These are phyloP conservation scores for Mortierella sp. DNA, from an alignment of 371 early-diverging fungal species.

Conservation along the genomic window DNA sequence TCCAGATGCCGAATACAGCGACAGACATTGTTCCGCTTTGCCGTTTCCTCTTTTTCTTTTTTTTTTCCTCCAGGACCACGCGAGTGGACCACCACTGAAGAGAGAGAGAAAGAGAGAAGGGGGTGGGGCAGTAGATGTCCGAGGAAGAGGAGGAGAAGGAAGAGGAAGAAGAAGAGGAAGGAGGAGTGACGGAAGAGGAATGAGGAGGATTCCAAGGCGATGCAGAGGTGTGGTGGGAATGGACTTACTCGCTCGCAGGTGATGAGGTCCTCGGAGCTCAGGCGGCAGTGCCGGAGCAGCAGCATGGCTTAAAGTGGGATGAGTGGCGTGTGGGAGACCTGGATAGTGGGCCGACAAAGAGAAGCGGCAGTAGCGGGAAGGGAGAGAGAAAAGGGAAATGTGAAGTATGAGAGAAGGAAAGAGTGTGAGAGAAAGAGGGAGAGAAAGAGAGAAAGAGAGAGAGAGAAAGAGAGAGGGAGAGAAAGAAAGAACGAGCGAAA, in stretches of 20 bases:
- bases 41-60: too few species aligned
- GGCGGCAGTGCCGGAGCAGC: constrained; percentile 43
- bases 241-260: constrained; percentile 48
- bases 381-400: neutral
- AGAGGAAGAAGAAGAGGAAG: constrained; percentile 1
- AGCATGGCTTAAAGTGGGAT: constrained; percentile 16
- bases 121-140: neutral
- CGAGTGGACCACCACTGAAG: neutral
- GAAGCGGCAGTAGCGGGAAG: neutral
- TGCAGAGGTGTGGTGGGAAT: neutral
- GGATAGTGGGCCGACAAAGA: neutral
- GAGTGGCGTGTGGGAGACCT: neutral
- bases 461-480: neutral
- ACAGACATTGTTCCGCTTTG: neutral
- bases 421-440: too few species aligned
- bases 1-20: neutral
- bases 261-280: constrained; percentile 46
- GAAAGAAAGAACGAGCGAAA: neutral
- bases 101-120: neutral
- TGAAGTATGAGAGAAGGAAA: neutral
- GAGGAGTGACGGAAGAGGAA: neutral
- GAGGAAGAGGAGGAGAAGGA: neutral
- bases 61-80: too few species aligned
- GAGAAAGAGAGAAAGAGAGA: neutral
- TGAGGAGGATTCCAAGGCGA: neutral